A percentile compares a stretch with the other conserved stretches of the same genome.
Conservation (phyloP, 306 rosid species). For the Cucumis melo region DNA sequence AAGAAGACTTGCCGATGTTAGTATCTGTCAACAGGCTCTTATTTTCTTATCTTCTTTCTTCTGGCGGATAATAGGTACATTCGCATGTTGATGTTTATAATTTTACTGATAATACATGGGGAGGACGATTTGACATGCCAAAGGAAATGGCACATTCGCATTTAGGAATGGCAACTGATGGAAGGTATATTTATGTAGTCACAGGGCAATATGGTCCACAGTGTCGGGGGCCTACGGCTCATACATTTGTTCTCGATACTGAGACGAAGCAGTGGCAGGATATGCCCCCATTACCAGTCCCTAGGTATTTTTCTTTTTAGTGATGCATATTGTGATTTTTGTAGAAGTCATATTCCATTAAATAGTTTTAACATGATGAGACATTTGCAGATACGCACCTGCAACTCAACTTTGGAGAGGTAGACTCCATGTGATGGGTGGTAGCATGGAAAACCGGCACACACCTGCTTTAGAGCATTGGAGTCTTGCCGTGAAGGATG, state of each 20-base stretch:
- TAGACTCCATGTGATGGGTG: slow-evolving; percentile 92
- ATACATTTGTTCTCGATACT: slow-evolving; percentile 51
- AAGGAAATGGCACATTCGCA: slow-evolving; percentile 85
- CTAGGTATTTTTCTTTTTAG: slow-evolving; percentile 34
- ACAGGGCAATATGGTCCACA: slow-evolving; percentile 83
- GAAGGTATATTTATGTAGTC: slow-evolving; percentile 65
- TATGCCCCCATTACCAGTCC: slow-evolving; percentile 62
- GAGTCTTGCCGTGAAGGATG: slow-evolving; percentile 82
- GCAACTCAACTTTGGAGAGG: slow-evolving; percentile 91
- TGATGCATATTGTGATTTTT: not conserved
- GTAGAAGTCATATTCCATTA: not conserved
- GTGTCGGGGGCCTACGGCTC: slow-evolving; percentile 61
- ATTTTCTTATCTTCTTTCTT: not conserved
- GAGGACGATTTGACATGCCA: slow-evolving; percentile 46
- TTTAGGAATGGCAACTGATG: slow-evolving; percentile 78
- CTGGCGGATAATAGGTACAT: slow-evolving; percentile 42
- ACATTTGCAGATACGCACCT: slow-evolving; percentile 60
- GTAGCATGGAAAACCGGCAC: slow-evolving; percentile 88
- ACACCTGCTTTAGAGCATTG: slow-evolving; percentile 78
- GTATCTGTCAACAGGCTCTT: not conserved
- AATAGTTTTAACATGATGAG: not conserved
- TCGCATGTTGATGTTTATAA: slow-evolving; percentile 71
- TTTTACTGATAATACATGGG: slow-evolving; percentile 49
- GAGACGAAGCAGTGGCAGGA: slow-evolving; percentile 54
- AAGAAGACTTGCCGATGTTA: not conserved